Percentiles rank a stretch among this genome's conserved stretches.
Evolutionary conservation across 257 asterid species (phyloP).

Genomic region (Verbena officinalis): DNA sequence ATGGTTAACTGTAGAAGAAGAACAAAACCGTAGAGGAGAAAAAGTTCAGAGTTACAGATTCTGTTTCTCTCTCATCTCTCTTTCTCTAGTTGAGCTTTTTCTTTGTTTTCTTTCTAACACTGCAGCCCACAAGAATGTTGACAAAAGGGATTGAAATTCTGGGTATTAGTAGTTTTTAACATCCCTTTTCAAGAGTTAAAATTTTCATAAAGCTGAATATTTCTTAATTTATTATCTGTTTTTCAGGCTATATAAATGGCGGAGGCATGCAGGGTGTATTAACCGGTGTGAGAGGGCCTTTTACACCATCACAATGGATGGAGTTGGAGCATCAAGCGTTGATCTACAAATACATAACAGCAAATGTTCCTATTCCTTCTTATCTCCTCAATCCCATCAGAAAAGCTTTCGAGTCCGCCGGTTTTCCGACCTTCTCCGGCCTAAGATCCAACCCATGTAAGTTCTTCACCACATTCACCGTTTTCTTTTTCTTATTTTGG

Average conservation of each 20-base stretch:
- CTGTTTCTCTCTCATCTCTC: no score
- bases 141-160: background rate
- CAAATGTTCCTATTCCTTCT: slow-evolving; percentile 72
- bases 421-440: slow-evolving; percentile 47
- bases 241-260: slow-evolving; percentile 50
- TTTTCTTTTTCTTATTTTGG: background rate
- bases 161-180: background rate
- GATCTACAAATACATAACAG: slow-evolving; percentile 76
- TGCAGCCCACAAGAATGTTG: background rate
- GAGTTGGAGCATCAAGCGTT: slow-evolving; percentile 82
- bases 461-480: slow-evolving; percentile 18
- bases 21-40: background rate
- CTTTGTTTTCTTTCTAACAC: no score
- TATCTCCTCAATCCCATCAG: slow-evolving; percentile 71
- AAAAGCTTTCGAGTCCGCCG: slow-evolving; percentile 68
- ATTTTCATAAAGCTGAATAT: slow-evolving; percentile 1
- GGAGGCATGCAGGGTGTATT: slow-evolving; percentile 52
- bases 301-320: slow-evolving; percentile 78
- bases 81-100: no score
- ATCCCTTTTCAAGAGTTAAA: background rate
- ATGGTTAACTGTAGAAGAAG: slow-evolving; percentile 11
- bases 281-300: slow-evolving; percentile 57
- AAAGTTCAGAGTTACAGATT: background rate
- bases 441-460: slow-evolving; percentile 64
- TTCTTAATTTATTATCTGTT: background rate